Conservation (phyloP, 441 rosid species). For the Croton setiger region DNA sequence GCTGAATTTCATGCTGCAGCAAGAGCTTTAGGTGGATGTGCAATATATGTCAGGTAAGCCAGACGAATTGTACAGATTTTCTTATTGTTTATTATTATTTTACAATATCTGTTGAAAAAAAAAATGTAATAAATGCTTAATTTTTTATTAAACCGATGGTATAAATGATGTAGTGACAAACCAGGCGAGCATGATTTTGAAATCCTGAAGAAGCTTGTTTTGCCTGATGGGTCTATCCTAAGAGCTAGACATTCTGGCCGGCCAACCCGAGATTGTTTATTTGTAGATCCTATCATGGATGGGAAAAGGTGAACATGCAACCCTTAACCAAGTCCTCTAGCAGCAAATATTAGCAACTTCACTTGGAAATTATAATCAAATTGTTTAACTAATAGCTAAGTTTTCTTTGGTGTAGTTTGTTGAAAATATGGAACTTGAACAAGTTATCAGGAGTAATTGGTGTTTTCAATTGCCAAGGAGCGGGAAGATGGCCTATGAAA, state of each 20-base stretch:
- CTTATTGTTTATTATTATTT: not conserved
- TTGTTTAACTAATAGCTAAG: not conserved
- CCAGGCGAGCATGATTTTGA: conserved; percentile 67
- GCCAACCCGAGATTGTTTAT: conserved; percentile 70
- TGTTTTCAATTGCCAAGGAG: conserved; percentile 78
- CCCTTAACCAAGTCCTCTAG: not conserved
- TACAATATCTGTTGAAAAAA: not conserved
- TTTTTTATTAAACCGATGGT: not conserved
- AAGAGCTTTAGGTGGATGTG: conserved; percentile 71
- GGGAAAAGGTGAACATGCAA: conserved; percentile 46
- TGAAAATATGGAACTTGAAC: conserved; percentile 68
- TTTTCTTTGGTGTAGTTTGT: conserved; percentile 30
- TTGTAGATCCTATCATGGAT: conserved; percentile 66
- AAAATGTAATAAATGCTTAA: not conserved
- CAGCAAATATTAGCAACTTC: not conserved
- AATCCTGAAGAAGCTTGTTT: conserved; percentile 59
- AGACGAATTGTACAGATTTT: not conserved
- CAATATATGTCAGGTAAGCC: conserved; percentile 63
- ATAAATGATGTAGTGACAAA: conserved; percentile 57
- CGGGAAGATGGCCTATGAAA: conserved; percentile 57
- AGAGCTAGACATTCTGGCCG: conserved; percentile 69
- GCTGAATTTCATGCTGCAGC: conserved; percentile 70
- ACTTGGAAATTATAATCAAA: no score
- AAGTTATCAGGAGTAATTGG: conserved; percentile 57
- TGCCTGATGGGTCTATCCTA: conserved; percentile 61